phyloP scores from a whole-genome alignment of 306 rosid species.

The Rosa lucieae region DNA sequence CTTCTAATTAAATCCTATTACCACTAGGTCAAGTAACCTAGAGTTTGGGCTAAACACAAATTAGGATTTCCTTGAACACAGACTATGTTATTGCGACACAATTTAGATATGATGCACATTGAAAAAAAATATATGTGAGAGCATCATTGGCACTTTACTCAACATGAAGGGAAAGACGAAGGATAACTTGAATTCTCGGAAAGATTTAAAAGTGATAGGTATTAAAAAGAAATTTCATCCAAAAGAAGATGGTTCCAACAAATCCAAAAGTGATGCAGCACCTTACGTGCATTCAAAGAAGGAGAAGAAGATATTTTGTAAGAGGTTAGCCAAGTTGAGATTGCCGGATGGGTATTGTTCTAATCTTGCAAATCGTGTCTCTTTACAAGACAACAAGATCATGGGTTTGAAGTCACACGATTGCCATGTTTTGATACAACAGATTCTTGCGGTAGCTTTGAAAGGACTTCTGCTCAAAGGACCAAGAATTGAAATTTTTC shows the following conservation, averaged over 20 bases:
- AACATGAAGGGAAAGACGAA: neutral
- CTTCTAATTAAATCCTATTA: too few species aligned
- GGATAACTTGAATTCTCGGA: neutral
- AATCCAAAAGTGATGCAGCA: neutral
- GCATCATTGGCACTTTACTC: neutral
- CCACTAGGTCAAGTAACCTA: too few species aligned
- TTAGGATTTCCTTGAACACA: too few species aligned
- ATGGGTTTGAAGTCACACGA: neutral
- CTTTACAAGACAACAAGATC: neutral
- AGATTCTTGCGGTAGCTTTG: neutral
- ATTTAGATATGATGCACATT: neutral
- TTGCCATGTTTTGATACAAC: neutral
- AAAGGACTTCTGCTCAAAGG: neutral
- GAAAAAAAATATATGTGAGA: neutral
- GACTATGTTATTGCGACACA: too few species aligned
- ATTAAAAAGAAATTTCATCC: neutral
- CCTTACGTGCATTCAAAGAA: neutral
- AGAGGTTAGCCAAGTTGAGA: neutral
- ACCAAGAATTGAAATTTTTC: neutral
- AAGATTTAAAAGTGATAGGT: neutral
- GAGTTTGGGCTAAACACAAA: too few species aligned
- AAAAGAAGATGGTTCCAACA: neutral
- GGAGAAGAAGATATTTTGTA: neutral
- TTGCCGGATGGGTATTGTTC: conserved; percentile 1
- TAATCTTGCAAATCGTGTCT: neutral